Conservation (phyloP, 192 early-diverging fungal genomes). For the Coemansia sp. region DNA sequence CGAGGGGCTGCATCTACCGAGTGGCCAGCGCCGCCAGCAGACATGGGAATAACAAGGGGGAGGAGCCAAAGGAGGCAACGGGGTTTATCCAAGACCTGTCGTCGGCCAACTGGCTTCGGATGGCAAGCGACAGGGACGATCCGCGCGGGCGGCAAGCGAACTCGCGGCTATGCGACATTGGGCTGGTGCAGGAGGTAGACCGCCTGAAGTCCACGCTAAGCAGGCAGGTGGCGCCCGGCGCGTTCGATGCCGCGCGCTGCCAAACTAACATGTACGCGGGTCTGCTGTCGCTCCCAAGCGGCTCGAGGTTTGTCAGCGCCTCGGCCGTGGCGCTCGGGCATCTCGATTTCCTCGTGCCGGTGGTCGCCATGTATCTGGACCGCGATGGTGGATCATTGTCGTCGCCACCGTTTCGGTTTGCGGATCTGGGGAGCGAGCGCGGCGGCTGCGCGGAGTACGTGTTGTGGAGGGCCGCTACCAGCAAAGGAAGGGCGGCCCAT, state of each 20-base stretch:
- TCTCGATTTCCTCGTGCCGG: slow-evolving; percentile 24
- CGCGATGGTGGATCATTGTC: not conserved
- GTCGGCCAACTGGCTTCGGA: slow-evolving; percentile 34
- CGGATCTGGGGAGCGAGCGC: slow-evolving; percentile 25
- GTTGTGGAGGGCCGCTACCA: slow-evolving; percentile 24
- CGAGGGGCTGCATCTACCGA: not conserved
- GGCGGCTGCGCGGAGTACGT: slow-evolving; percentile 37
- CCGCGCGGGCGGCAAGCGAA: slow-evolving; percentile 22
- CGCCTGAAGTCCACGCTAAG: slow-evolving; percentile 2
- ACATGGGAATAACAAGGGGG: too few relatives aligned
- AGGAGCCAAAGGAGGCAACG: not conserved
- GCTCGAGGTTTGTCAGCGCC: not conserved
- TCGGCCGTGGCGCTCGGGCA: slow-evolving; percentile 31
- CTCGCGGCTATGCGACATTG: slow-evolving; percentile 17
- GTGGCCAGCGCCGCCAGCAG: not conserved
- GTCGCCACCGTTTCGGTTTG: slow-evolving; percentile 12
- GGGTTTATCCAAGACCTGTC: slow-evolving; percentile 20
- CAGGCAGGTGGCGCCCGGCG: not conserved
- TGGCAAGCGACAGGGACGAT: slow-evolving; percentile 41
- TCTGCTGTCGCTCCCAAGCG: not conserved
- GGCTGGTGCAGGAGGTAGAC: slow-evolving; percentile 14
- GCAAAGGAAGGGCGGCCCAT: too few relatives aligned
- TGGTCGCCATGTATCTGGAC: slow-evolving; percentile 25
- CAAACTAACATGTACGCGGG: slow-evolving; percentile 23
- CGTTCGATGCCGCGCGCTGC: not conserved